phyloP scores from a whole-genome alignment of 2,329 filamentous ascomycete genomes.

The Incumbomyces lentus region DNA sequence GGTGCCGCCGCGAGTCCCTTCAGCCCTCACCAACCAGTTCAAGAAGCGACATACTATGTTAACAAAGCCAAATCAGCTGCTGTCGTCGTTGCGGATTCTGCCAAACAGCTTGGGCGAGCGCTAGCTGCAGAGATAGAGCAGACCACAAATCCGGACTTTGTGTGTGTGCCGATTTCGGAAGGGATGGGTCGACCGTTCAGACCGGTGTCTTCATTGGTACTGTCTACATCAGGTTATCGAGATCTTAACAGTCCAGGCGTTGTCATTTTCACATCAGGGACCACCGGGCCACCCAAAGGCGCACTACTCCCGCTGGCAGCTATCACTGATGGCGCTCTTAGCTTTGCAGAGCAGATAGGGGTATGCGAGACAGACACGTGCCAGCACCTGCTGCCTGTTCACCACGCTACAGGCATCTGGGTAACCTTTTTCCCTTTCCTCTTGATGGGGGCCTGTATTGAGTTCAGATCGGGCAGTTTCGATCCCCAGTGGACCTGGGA shows the following conservation, averaged over 20 bases:
- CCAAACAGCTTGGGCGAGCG: slow-evolving; percentile 13
- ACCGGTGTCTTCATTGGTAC: slow-evolving; percentile 6
- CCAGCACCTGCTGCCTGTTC: slow-evolving; percentile 27
- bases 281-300: slow-evolving; percentile 22
- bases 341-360: slow-evolving; percentile 20
- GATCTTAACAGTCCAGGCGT: slow-evolving; percentile 25
- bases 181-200: slow-evolving; percentile 12
- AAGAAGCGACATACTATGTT: slow-evolving; percentile 27
- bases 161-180: slow-evolving; percentile 21
- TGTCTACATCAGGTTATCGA: slow-evolving; percentile 24
- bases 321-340: slow-evolving; percentile 21
- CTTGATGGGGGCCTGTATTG: slow-evolving; percentile 32
- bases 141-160: slow-evolving; percentile 17
- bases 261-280: slow-evolving; percentile 24
- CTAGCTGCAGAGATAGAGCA: slow-evolving; percentile 14
- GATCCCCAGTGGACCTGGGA: slow-evolving; percentile 30
- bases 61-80: slow-evolving; percentile 19
- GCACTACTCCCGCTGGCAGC: slow-evolving; percentile 17
- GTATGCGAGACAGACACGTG: slow-evolving; percentile 24
- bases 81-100: slow-evolving; percentile 15
- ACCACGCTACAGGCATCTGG: slow-evolving; percentile 24
- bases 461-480: slow-evolving; percentile 34
- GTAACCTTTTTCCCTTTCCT: slow-evolving; percentile 28
- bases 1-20: slow-evolving; percentile 28
- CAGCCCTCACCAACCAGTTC: slow-evolving; percentile 23